Base-by-base conservation (phyloP, 1,284 basidiomycete genomes). In the Coniferiporia sulphurascens region DNA sequence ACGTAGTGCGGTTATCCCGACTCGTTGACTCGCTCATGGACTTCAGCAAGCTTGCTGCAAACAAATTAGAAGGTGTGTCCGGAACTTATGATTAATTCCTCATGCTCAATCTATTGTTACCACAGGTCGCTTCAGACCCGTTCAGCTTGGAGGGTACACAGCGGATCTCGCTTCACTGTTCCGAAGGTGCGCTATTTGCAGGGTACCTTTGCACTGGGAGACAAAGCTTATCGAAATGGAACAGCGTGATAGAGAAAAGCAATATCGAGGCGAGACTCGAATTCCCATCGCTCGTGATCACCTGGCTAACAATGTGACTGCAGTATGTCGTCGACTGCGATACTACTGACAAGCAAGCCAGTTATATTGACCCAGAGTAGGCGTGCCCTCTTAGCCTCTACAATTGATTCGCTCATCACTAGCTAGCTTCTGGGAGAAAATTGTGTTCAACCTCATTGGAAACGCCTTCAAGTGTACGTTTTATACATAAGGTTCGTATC, bases 21-120 rank as follows among this genome's bases (percentile, higher is more conserved):
- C 62, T 72, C 5, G 67, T 72, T 7, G 70, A 72, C 48, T 68
- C 67, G 1, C 52, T 72, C 8, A 68, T 72, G 68, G 66, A 71
- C 52, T 72, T 72, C 56, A 66, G 66, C 10, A 66, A 69, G 44
- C 61, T 67, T 7, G 68, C 68, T 52, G 68, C 67, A 13, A 67
- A 66, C 41, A 62, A 65, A 46, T 56, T 69, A n/a, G 60, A 68
- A 48, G 66, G 66, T 65, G 53, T 8, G 48, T 44, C n/a, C 27
- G n/a, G 43, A 32, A 19, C 48, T 15, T 2, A 38, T 1, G 17
- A 19, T 35, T 15, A 7, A 35, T 32, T n/a, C 19, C 9, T n/a
- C 10, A 17, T 19, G 5, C 49, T 15, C 41, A 35, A 15, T 19
- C 32, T 56, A 3, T 51, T 51, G 41, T 45, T 57, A 41, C 60